Base-by-base conservation (phyloP, 352 stramenopile species). In the Aphanomyces astaci region DNA sequence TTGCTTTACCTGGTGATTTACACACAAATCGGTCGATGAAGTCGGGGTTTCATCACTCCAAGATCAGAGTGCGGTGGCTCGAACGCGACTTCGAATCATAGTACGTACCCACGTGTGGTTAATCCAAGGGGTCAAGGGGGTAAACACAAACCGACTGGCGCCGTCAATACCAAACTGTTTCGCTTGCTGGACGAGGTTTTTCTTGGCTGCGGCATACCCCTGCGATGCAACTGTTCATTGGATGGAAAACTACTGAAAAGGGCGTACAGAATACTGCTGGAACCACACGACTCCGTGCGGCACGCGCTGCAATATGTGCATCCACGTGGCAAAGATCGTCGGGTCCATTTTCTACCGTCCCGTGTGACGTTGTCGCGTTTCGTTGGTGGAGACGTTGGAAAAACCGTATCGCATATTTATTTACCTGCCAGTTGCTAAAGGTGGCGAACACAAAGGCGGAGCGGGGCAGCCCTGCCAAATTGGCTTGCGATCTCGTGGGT, bases 341-440 rank as follows among this genome's bases (percentile, higher is more conserved):
- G 86, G 81, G 45, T 94, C 82, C 70, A 96, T 90, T 76, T 96
- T 96, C 72, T 84, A 56, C 11, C 1, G 11, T 28, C 36, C 36
- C 31, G 25, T 3, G 28, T n/a, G n/a, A n/a, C n/a, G n/a, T n/a
- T n/a, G n/a, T n/a, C n/a, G n/a, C n/a, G n/a, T n/a, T n/a, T n/a
- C n/a, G n/a, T n/a, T n/a, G n/a, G n/a, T n/a, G n/a, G n/a, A n/a
- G n/a, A n/a, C n/a, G n/a, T n/a, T n/a, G n/a, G n/a, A n/a, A 33
- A 30, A 43, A 43, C 36, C 7, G 7, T 43, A 15, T 43, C 30
- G 25, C 4, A 55, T 60, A 4, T n/a, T n/a, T n/a, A n/a, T n/a
- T n/a, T 62, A 81, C 77, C 75, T 92, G 85, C 78, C 82, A 93
- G 66, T 94, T 92, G 74, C 84, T 93, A 67, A 95, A 91, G 15